Conservation (phyloP, 169 alveolate species). For the Babesia gibsoni region DNA sequence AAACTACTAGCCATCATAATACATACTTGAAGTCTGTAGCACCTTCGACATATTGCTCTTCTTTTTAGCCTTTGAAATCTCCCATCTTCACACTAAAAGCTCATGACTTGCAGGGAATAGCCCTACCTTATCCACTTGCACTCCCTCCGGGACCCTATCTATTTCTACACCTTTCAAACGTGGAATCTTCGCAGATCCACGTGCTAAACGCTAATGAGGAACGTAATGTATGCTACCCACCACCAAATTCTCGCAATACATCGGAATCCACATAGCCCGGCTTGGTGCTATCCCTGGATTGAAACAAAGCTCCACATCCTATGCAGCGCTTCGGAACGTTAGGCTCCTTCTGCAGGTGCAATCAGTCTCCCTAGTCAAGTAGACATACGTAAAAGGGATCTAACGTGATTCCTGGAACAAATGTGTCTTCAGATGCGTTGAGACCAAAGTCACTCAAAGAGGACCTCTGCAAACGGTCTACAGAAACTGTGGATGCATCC, state of each 20-base stretch:
- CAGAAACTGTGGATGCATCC: background rate
- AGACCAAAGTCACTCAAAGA: constrained; percentile 54
- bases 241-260: constrained; percentile 53
- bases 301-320: constrained; percentile 76
- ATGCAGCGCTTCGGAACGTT: constrained; percentile 59
- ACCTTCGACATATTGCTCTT: constrained; percentile 68
- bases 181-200: constrained; percentile 63
- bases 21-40: constrained; percentile 71
- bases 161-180: constrained; percentile 72
- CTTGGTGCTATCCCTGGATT: constrained; percentile 63
- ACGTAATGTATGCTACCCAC: background rate
- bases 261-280: constrained; percentile 71
- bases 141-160: constrained; percentile 71
- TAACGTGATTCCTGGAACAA: constrained; percentile 56
- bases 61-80: constrained; percentile 58
- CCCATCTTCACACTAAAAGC: constrained; percentile 48
- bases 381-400: constrained; percentile 60
- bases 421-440: constrained; percentile 1
- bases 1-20: background rate
- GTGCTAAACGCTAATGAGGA: background rate
- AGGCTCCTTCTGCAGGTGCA: constrained; percentile 42
- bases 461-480: background rate
- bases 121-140: constrained; percentile 64
- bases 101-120: background rate
- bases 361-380: background rate